These are phyloP conservation scores for Neurospora terricola DNA, from an alignment of 495 filamentous ascomycete genomes.

Conservation along the genomic window DNA sequence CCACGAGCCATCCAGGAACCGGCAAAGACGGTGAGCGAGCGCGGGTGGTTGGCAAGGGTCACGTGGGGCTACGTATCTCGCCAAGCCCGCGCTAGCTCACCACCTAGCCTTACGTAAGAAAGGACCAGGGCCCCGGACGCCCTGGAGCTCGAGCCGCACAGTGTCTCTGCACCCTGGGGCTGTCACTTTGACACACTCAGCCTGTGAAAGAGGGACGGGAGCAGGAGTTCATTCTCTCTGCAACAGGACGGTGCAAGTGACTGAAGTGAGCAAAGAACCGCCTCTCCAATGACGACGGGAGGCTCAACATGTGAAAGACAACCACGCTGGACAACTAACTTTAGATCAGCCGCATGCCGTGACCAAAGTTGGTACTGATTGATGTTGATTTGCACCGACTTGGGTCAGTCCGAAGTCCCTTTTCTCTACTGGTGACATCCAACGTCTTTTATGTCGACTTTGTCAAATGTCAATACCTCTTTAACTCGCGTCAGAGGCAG, in stretches of 20 bases:
- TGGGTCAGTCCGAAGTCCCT: not conserved
- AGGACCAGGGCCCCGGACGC: not conserved
- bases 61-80: slow-evolving; percentile 1
- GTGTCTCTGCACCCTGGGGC: not conserved
- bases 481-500: not conserved
- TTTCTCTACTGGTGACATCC: not conserved
- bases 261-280: not conserved
- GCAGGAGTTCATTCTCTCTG: not conserved
- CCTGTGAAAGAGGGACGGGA: not conserved
- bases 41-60: not conserved
- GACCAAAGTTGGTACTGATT: not conserved
- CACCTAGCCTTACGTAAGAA: not conserved
- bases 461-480: not conserved
- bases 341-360: not conserved
- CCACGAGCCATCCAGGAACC: not conserved
- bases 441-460: not conserved
- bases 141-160: not conserved
- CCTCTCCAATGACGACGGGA: not conserved
- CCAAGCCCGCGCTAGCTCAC: not conserved
- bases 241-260: not conserved
- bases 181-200: not conserved
- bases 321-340: not conserved
- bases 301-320: not conserved
- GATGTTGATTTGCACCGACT: not conserved
- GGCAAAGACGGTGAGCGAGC: not conserved